Conservation (phyloP, 306 rosid species). For the Sophora flavescens region DNA sequence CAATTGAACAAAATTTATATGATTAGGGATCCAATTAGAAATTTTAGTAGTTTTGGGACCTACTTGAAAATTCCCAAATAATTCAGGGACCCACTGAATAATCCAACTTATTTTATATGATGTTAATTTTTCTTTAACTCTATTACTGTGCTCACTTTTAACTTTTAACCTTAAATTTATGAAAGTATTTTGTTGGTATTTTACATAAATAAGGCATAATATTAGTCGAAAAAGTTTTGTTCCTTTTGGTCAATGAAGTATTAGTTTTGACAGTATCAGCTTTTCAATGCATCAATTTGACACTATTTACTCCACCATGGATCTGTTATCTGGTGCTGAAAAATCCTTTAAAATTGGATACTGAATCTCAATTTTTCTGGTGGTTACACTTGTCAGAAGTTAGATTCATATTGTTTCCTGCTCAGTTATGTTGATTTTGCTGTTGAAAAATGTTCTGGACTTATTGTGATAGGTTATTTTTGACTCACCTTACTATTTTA, state of each 20-base stretch:
- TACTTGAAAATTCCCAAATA: too few relatives aligned
- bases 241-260: not conserved
- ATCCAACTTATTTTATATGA: not conserved
- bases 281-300: slow-evolving; percentile 20
- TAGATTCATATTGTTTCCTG: slow-evolving; percentile 20
- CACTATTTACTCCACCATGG: not conserved
- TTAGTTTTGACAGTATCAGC: slow-evolving; percentile 3
- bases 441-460: slow-evolving; percentile 34
- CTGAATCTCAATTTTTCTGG: slow-evolving; percentile 10
- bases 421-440: slow-evolving; percentile 21
- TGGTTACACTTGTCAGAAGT: slow-evolving; percentile 32
- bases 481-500: slow-evolving; percentile 41
- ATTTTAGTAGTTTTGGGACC: too few relatives aligned
- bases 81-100: too few relatives aligned
- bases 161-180: not conserved
- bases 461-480: not conserved
- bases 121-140: not conserved
- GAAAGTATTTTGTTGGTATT: not conserved
- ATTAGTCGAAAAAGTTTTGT: not conserved
- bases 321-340: slow-evolving; percentile 11
- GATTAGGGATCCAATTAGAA: too few relatives aligned
- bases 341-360: not conserved
- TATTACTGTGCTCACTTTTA: not conserved
- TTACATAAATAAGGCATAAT: not conserved
- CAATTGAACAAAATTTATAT: too few relatives aligned